Evolutionary conservation across 2,329 filamentous ascomycete genomes (phyloP), one percentile per base, ranked within the genome.

Genomic region (Lasiodiplodia theobromae): DNA sequence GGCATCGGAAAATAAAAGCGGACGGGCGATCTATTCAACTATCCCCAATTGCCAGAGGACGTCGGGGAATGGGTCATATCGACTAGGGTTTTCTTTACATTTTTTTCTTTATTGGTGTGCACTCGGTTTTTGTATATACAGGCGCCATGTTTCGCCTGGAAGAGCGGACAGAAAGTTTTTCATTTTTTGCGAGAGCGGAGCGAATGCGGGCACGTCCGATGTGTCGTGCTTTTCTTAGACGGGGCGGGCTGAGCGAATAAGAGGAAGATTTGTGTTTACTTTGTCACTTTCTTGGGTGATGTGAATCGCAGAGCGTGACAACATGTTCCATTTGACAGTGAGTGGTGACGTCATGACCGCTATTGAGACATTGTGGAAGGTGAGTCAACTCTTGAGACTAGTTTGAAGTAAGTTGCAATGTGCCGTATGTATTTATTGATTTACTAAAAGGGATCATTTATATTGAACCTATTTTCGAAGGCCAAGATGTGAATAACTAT

Each of bases 1-100:
- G 60, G 60, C 44, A 52, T 28, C 44, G 21, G 25, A 64, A 64
- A 64, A 64, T 11, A 47, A 63, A 64, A 52, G 18, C 11, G 60
- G 28, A 47, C 21, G 60, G 28, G 12, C n/a, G 51, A 58, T 40
- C 3, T 58, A 25, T 21, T 38, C 44, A 47, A 47, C 44, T 47
- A n/a, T 25, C 54, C 34, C n/a, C 37, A 21, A 21, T 38, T 25
- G 12, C 28, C 16, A 28, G 11, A 52, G 25, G 8, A 34, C 14
- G 58, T 21, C 40, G 16, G n/a, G 3, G 49, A 34, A 49, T 25
- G 44, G 25, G 14, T 64, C 60, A 10, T 64, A 12, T 25, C 18
- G 21, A 34, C 37, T 49, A 44, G 47, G 60, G n/a, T 64, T 52
- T 47, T 10, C n/a, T 3, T 34, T 8, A 34, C 25, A 25, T 25